Evolutionary conservation across 169 alveolate genomes (phyloP), one percentile per base, ranked within the genome.

Genomic region (Babesia bovis): DNA sequence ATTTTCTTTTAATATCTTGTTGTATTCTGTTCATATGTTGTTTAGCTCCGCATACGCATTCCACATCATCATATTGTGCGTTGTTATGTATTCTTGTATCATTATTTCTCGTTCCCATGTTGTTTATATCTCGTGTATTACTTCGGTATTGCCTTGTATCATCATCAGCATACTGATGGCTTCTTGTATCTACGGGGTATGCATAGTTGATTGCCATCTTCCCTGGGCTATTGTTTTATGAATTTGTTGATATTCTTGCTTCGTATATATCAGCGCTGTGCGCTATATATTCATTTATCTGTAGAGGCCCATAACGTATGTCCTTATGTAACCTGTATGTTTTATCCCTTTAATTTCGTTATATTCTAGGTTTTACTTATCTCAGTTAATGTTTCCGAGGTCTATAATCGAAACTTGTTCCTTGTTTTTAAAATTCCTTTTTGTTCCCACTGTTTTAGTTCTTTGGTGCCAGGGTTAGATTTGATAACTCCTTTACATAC

Each of bases 21-120:
- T 81, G 68, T 21, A 41, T 19, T 9, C 71, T 28, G n/a, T 70
- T 61, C 83, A 81, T 17, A 51, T 81, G 74, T 35, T 72, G 65
- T 38, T 42, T 70, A 30, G 88, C 88, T 4, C 84, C 84, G 66
- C 88, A 81, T 19, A 38, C 68, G 35, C 88, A 81, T 25, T 42
- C 67, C 30, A 59, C 51, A 7, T 52, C 45, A 4, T 71, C 88
- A 19, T 65, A 66, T n/a, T 40, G 52, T 28, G 57, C 57, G 51
- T 25, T 59, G 13, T 28, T 44, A 32, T 35, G 30, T 36, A 38
- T 6, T 19, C 47, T 49, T 12, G 32, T 17, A 35, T 44, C 25
- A 30, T n/a, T 21, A 4, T 23, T 30, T 2, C 61, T 33, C 21
- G 59, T 23, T 13, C 41, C 49, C 30, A 44, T n/a, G 52, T 10